Conservation (phyloP, 2,329 filamentous ascomycete genomes). For the Venturia aucupariae region DNA sequence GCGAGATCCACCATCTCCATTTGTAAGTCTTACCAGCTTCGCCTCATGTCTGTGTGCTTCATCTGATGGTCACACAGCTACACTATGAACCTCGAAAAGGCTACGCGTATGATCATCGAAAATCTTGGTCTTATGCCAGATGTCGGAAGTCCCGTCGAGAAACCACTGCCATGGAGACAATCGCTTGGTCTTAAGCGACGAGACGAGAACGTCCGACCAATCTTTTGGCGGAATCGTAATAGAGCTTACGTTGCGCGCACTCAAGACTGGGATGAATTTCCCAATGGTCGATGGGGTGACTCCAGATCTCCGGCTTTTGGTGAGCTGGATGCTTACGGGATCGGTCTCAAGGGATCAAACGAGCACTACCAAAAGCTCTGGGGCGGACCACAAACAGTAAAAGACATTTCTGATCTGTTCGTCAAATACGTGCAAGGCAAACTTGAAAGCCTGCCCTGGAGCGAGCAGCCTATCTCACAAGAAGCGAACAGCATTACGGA, state of each 20-base stretch:
- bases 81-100: slow-evolving; percentile 96
- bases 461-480: slow-evolving; percentile 73
- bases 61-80: slow-evolving; percentile 44
- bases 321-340: slow-evolving; percentile 87
- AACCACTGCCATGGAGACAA: slow-evolving; percentile 91
- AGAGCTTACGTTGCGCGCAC: slow-evolving; percentile 92
- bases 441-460: slow-evolving; percentile 83
- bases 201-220: slow-evolving; percentile 90
- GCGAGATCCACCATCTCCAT: slow-evolving; percentile 73
- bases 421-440: slow-evolving; percentile 75
- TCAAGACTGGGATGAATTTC: slow-evolving; percentile 98
- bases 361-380: slow-evolving; percentile 93
- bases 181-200: slow-evolving; percentile 82
- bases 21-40: slow-evolving; percentile 49
- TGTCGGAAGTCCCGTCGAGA: slow-evolving; percentile 67
- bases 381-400: slow-evolving; percentile 72
- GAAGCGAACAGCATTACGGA: slow-evolving; percentile 73
- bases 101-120: slow-evolving; percentile 87
- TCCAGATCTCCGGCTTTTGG: slow-evolving; percentile 93
- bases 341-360: slow-evolving; percentile 88
- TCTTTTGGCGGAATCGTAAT: slow-evolving; percentile 97
- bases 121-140: slow-evolving; percentile 77
- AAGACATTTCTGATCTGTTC: slow-evolving; percentile 76
- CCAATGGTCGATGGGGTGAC: slow-evolving; percentile 97
- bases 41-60: neutral